Percentiles rank a stretch among this genome's conserved stretches.
phyloP scores from a whole-genome alignment of 2,329 filamentous ascomycete genomes.

The Colletotrichum falcatum region DNA sequence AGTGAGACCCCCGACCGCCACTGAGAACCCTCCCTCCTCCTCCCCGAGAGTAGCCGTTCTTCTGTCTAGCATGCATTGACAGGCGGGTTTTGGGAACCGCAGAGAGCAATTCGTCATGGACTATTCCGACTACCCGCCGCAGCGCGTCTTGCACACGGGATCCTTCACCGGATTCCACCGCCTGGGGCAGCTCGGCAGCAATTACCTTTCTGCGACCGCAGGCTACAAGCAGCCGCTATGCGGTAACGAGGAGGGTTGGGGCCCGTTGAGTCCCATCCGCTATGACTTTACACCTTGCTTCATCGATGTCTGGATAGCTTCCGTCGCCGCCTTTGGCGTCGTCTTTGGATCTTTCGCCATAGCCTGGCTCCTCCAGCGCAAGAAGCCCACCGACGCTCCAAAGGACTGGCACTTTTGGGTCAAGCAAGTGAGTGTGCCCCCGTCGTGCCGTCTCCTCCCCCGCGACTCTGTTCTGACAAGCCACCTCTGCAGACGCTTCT shows the following conservation, averaged over 20 bases:
- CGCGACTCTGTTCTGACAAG: slow-evolving; percentile 26
- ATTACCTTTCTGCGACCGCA: slow-evolving; percentile 69
- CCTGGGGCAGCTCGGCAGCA: slow-evolving; percentile 62
- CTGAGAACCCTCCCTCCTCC: not conserved
- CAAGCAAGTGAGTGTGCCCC: slow-evolving; percentile 78
- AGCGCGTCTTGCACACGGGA: slow-evolving; percentile 66
- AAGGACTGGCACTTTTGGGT: slow-evolving; percentile 95
- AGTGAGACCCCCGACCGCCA: not conserved
- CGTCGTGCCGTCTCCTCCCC: not conserved
- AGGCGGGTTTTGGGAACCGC: slow-evolving; percentile 34
- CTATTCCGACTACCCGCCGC: slow-evolving; percentile 50
- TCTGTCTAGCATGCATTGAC: slow-evolving; percentile 39
- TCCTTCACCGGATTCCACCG: slow-evolving; percentile 71
- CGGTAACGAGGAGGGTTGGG: slow-evolving; percentile 93
- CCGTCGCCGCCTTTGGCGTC: slow-evolving; percentile 83
- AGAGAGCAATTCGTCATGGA: slow-evolving; percentile 36
- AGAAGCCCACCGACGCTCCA: slow-evolving; percentile 71
- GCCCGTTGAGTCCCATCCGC: slow-evolving; percentile 85
- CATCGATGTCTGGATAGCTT: slow-evolving; percentile 88
- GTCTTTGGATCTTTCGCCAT: slow-evolving; percentile 81
- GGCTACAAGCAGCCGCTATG: slow-evolving; percentile 78
- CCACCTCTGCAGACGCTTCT: slow-evolving; percentile 64
- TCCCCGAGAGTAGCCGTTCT: slow-evolving; percentile 15
- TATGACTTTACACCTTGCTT: slow-evolving; percentile 99
- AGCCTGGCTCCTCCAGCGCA: slow-evolving; percentile 81